Evolutionary conservation across 2,329 filamentous ascomycete genomes (phyloP).

Genomic region (Exophiala sp.): DNA sequence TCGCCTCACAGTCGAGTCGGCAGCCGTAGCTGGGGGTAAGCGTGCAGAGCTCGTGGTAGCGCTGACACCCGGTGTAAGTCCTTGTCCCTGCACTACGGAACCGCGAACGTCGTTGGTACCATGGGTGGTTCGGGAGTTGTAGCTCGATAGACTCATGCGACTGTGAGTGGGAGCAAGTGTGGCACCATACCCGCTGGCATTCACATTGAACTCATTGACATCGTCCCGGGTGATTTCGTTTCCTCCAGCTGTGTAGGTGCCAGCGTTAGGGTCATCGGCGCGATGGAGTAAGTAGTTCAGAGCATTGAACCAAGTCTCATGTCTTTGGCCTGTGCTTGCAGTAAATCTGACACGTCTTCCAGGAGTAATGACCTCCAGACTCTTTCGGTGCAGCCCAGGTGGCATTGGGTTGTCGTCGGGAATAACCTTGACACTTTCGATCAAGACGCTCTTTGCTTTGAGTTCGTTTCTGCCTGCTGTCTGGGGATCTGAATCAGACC

Average conservation of each 20-base stretch:
- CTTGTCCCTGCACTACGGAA: slow-evolving; percentile 37
- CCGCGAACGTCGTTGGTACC: slow-evolving; percentile 46
- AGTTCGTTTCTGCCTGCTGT: slow-evolving; percentile 72
- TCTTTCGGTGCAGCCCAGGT: slow-evolving; percentile 90
- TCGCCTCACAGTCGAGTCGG: slow-evolving; percentile 20
- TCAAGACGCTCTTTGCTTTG: slow-evolving; percentile 82
- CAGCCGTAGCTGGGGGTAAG: slow-evolving; percentile 31
- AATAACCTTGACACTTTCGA: slow-evolving; percentile 88
- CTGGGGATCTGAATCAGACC: slow-evolving; percentile 87
- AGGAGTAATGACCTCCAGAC: slow-evolving; percentile 82
- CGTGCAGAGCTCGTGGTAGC: slow-evolving; percentile 34
- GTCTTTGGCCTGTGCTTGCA: slow-evolving; percentile 84
- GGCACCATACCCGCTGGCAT: slow-evolving; percentile 60
- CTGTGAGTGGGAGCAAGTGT: slow-evolving; percentile 46
- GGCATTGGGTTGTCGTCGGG: slow-evolving; percentile 94
- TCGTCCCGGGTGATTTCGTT: slow-evolving; percentile 60
- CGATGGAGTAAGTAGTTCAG: slow-evolving; percentile 87
- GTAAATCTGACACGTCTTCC: slow-evolving; percentile 91
- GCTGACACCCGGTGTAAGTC: slow-evolving; percentile 36
- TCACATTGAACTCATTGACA: slow-evolving; percentile 84
- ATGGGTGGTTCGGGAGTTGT: slow-evolving; percentile 69
- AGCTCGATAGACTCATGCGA: slow-evolving; percentile 66
- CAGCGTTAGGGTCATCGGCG: slow-evolving; percentile 52
- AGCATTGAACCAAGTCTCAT: slow-evolving; percentile 98
- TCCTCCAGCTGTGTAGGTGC: slow-evolving; percentile 40